Percentiles rank a stretch among this genome's conserved stretches.
These are phyloP conservation scores for Scopulariopsis brevicaulis DNA, from an alignment of 2,329 filamentous ascomycete species.

Conservation along the genomic window DNA sequence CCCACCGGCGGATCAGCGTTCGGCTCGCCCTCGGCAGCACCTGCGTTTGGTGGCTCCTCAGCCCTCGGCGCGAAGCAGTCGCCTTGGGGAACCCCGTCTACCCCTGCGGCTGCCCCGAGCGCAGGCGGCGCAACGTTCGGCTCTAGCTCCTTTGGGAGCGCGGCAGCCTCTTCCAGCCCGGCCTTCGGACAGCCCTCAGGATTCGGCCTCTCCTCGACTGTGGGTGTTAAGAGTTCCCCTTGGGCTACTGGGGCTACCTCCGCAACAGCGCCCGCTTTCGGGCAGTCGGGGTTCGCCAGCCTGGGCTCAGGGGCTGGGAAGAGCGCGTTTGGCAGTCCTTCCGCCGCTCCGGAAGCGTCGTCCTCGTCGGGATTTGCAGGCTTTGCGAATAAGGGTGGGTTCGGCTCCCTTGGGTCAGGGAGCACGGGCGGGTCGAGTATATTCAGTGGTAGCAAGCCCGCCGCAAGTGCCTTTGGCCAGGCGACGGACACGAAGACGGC, in stretches of 20 bases:
- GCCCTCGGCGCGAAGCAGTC: slow-evolving; percentile 35
- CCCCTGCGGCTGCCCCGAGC: slow-evolving; percentile 16
- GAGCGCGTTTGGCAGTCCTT: slow-evolving; percentile 24
- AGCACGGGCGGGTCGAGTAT: slow-evolving; percentile 10
- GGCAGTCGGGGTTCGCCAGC: slow-evolving; percentile 28
- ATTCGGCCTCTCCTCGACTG: slow-evolving; percentile 40
- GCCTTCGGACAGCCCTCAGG: slow-evolving; percentile 24
- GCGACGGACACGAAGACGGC: slow-evolving; percentile 21
- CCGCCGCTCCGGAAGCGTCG: slow-evolving; percentile 12
- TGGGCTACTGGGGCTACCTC: slow-evolving; percentile 30
- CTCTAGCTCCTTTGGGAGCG: slow-evolving; percentile 28
- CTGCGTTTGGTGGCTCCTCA: slow-evolving; percentile 35
- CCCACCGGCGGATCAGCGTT: slow-evolving; percentile 23
- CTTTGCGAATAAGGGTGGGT: slow-evolving; percentile 44
- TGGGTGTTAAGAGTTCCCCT: slow-evolving; percentile 38
- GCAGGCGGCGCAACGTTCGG: slow-evolving; percentile 29
- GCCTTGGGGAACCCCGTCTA: slow-evolving; percentile 34
- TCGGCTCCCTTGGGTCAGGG: slow-evolving; percentile 32
- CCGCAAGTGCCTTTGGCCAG: slow-evolving; percentile 13
- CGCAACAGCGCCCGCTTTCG: slow-evolving; percentile 32
- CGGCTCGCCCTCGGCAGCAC: slow-evolving; percentile 22
- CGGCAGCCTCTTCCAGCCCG: slow-evolving; percentile 19
- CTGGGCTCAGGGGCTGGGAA: slow-evolving; percentile 11
- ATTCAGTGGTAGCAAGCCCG: slow-evolving; percentile 15
- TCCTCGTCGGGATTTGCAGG: slow-evolving; percentile 36